Conservation (phyloP, 2,329 filamentous ascomycete genomes). For the Neopestalotiopsis sp. region DNA sequence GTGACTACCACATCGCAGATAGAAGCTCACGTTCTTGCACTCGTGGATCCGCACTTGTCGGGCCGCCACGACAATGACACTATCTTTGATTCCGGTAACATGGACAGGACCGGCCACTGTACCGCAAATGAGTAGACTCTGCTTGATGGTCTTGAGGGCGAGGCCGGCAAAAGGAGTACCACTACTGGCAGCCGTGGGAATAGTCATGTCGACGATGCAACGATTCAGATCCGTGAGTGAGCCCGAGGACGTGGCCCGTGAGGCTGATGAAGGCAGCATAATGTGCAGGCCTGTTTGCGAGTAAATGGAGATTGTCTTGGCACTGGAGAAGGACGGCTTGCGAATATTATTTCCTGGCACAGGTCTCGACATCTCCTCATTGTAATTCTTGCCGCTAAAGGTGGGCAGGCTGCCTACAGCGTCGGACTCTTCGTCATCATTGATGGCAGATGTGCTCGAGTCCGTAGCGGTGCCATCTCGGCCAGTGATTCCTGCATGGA, state of each 20-base stretch:
- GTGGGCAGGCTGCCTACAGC: slow-evolving; percentile 43
- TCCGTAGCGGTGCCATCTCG: background rate
- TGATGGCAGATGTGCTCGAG: slow-evolving; percentile 14
- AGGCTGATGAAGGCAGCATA: slow-evolving; percentile 73
- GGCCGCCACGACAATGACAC: slow-evolving; percentile 77
- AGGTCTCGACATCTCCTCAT: slow-evolving; percentile 55
- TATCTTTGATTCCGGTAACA: slow-evolving; percentile 75
- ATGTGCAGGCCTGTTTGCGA: slow-evolving; percentile 75
- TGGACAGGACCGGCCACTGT: slow-evolving; percentile 81
- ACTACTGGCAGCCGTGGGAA: slow-evolving; percentile 56
- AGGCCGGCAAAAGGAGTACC: slow-evolving; percentile 72
- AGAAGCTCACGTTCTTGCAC: slow-evolving; percentile 80
- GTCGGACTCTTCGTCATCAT: slow-evolving; percentile 36
- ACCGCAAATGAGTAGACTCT: slow-evolving; percentile 78
- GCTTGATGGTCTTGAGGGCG: slow-evolving; percentile 69
- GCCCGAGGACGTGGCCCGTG: slow-evolving; percentile 74
- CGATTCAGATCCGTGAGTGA: slow-evolving; percentile 70
- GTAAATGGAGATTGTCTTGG: slow-evolving; percentile 67
- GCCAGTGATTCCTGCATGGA: background rate
- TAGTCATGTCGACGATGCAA: slow-evolving; percentile 83
- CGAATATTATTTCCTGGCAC: slow-evolving; percentile 44
- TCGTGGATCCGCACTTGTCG: slow-evolving; percentile 95
- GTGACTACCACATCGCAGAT: slow-evolving; percentile 79
- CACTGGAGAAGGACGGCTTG: slow-evolving; percentile 67
- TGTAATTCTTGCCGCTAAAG: slow-evolving; percentile 49